phyloP scores from a whole-genome alignment of 1,139 yeast species.

The Taphrina sp. region DNA sequence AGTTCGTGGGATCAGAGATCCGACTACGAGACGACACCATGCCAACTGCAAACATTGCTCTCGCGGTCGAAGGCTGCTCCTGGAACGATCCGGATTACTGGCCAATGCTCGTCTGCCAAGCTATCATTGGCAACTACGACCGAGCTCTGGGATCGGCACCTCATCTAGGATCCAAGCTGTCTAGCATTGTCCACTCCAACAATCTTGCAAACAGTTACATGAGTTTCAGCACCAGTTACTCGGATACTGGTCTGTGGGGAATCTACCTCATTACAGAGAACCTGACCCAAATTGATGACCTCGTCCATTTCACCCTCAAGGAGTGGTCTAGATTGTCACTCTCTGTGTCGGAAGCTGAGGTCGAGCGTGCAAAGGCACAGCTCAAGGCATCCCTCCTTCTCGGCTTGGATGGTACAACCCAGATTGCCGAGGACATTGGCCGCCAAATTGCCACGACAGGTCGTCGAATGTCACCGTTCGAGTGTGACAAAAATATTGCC shows the following conservation, averaged over 20 bases:
- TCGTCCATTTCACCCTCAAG: constrained; percentile 68
- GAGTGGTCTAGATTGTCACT: constrained; percentile 86
- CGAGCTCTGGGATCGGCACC: constrained; percentile 86
- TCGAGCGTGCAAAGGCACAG: constrained; percentile 90
- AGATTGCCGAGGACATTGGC: constrained; percentile 96
- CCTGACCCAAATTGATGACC: constrained; percentile 61
- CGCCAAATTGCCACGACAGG: constrained; percentile 96
- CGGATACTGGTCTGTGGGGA: constrained; percentile 98
- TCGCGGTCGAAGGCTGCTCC: constrained; percentile 96
- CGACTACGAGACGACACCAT: constrained; percentile 76
- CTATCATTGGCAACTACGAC: constrained; percentile 97
- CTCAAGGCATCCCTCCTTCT: constrained; percentile 85
- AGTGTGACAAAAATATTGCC: constrained; percentile 81
- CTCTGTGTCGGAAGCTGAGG: constrained; percentile 83
- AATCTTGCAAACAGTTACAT: constrained; percentile 86
- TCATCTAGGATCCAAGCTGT: constrained; percentile 81
- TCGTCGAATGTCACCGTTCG: constrained; percentile 82
- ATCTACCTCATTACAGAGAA: constrained; percentile 84
- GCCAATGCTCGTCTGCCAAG: constrained; percentile 93
- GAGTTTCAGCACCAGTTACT: constrained; percentile 95
- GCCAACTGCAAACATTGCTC: constrained; percentile 87
- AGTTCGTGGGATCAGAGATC: constrained; percentile 81
- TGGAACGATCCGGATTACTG: constrained; percentile 97
- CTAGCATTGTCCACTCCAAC: constrained; percentile 71
- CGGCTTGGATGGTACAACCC: constrained; percentile 91